A percentile compares a stretch with the other conserved stretches of the same genome.
Conservation (phyloP, 345 rosid species). For the Eutrema yunnanense region DNA sequence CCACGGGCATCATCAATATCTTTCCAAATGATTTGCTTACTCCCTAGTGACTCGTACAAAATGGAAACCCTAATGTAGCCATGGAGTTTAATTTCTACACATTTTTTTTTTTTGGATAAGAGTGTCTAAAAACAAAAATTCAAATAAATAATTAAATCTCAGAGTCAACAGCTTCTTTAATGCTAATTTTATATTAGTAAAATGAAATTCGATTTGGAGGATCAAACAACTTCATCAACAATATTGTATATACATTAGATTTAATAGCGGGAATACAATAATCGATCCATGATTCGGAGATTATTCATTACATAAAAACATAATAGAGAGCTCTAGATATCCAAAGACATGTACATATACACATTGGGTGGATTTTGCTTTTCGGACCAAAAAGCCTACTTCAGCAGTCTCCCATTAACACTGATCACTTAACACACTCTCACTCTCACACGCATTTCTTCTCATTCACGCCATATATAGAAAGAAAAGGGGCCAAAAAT, state of each 20-base stretch:
- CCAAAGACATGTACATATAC: neutral
- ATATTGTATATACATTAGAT: neutral
- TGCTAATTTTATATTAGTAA: neutral
- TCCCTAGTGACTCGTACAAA: neutral
- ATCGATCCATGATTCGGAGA: neutral
- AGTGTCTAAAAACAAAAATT: neutral
- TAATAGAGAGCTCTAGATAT: neutral
- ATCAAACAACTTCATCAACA: neutral
- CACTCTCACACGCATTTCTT: conserved; percentile 16
- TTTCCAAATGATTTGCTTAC: neutral
- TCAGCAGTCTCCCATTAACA: conserved; percentile 21
- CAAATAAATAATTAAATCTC: neutral
- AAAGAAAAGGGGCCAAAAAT: conserved; percentile 13
- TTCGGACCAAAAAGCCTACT: conserved; percentile 36
- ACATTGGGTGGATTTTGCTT: conserved; percentile 18
- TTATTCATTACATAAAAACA: conserved; percentile 3
- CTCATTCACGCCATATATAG: conserved; percentile 5
- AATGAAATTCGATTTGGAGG: neutral
- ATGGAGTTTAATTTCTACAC: neutral
- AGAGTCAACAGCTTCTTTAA: neutral
- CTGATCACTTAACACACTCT: conserved; percentile 8
- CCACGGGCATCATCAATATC: neutral
- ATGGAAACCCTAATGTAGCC: neutral
- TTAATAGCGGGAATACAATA: neutral
- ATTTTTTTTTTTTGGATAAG: neutral